Evolutionary conservation across 2,329 filamentous ascomycete species (phyloP), one percentile per base, ranked within the genome.

Genomic region (Colletotrichum coccodes): DNA sequence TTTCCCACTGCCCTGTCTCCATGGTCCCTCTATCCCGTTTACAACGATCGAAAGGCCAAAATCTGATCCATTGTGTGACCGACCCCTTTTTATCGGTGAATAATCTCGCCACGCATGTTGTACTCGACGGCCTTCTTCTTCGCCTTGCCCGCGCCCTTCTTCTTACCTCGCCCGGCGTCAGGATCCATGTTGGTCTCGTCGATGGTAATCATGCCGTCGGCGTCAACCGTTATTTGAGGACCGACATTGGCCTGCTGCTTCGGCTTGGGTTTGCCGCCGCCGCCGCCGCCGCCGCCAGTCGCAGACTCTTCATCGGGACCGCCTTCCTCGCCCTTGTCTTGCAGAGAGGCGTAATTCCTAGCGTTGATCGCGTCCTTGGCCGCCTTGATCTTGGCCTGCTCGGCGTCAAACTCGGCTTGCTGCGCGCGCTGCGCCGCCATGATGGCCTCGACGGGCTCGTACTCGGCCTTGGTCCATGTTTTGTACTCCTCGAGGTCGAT

Each of bases 401-500:
- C 80, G 1, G 81, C 81, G 72, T 84, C 82, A 56, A 83, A 84
- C 58, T 81, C 78, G 73, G 84, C 83, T 70, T 82, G 79, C 40
- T 79, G 79, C 70, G 80, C 81, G 67, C 81, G 83, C 75, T 85
- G 85, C 76, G 90, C 88, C 11, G 84, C 87, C 72, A 87, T 81
- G 71, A 90, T 87, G 56, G 79, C 82, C 74, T 85, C 87, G 23
- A 89, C 84, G 47, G 84, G 81, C 73, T 87, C 85, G 72, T 88
- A 87, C 76, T 87, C 84, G 58, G 81, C 76, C 56, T 71, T 71
- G 0, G 86, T 86, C 54, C 84, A 79, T n/a, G 81, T 79, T 75
- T 87, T 84, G 80, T 90, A 91, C 77, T 89, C 87, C 38, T 89
- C 87, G 30, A 91, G 79, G 74, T 90, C 85, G 71, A 91, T 90